A percentile compares a stretch with the other conserved stretches of the same genome.
Evolutionary conservation across 306 rosid species (phyloP).

Genomic region (Cucurbita argyrosperma): DNA sequence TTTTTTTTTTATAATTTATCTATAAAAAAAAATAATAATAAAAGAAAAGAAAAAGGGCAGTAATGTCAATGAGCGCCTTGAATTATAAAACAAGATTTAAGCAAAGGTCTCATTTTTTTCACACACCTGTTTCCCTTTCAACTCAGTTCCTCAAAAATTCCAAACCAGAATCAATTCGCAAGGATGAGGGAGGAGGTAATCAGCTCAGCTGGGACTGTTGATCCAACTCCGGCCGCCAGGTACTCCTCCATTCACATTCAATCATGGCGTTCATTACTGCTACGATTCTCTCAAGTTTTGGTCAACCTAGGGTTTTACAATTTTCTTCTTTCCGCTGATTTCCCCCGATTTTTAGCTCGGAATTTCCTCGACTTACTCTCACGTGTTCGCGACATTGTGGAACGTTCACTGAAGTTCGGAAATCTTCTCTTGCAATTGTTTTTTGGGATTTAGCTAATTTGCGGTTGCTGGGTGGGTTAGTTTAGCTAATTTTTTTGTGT

Average conservation of each 20-base stretch:
- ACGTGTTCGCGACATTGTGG: background rate
- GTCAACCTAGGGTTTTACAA: slow-evolving; percentile 20
- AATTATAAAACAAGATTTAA: background rate
- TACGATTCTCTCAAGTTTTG: background rate
- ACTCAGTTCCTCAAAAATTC: background rate
- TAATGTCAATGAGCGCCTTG: background rate
- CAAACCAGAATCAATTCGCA: background rate
- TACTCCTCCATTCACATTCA: slow-evolving; percentile 9
- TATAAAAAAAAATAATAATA: too few species aligned
- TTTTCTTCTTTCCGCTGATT: slow-evolving; percentile 2
- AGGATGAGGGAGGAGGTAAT: slow-evolving; percentile 88
- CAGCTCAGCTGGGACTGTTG: slow-evolving; percentile 66
- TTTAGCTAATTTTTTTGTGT: background rate
- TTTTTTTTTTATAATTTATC: too few species aligned
- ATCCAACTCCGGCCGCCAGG: slow-evolving; percentile 94
- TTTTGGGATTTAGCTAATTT: background rate
- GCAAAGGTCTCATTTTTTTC: background rate
- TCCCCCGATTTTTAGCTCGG: background rate
- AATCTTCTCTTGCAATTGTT: background rate
- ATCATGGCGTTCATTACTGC: background rate
- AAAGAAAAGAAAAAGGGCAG: background rate
- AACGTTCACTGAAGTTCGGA: background rate
- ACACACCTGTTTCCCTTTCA: background rate
- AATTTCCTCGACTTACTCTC: background rate
- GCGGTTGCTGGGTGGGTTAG: background rate